These are phyloP conservation scores for Pachysandra terminalis DNA, from an alignment of 164 flowering plant species.

Conservation along the genomic window DNA sequence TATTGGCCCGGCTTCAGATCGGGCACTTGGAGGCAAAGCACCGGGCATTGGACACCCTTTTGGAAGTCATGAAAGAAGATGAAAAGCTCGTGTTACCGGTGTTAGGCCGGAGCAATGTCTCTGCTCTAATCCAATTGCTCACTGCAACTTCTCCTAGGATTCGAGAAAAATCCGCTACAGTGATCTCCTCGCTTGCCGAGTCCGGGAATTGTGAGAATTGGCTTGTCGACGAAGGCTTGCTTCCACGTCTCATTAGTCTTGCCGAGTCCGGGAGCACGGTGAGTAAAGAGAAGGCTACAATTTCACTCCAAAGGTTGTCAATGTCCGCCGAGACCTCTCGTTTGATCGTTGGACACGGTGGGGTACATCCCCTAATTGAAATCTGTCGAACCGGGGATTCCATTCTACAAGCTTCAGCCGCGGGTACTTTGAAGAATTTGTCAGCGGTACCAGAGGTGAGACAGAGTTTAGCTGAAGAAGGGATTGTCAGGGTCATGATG, in stretches of 20 bases:
- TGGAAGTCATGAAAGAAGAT: constrained; percentile 77
- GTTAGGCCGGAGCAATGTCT: constrained; percentile 65
- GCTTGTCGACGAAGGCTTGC: constrained; percentile 85
- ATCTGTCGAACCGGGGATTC: constrained; percentile 69
- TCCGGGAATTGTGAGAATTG: constrained; percentile 74
- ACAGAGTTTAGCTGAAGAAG: constrained; percentile 71
- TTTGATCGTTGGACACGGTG: constrained; percentile 83
- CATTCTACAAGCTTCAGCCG: constrained; percentile 75
- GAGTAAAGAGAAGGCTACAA: constrained; percentile 74
- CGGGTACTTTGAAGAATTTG: constrained; percentile 70
- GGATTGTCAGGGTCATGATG: constrained; percentile 65
- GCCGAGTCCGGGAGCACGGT: constrained; percentile 71
- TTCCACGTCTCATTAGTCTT: constrained; percentile 84
- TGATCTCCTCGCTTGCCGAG: constrained; percentile 76
- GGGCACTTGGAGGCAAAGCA: constrained; percentile 87
- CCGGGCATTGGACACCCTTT: constrained; percentile 66
- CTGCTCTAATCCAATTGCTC: constrained; percentile 75
- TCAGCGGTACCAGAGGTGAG: constrained; percentile 82
- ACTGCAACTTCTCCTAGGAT: constrained; percentile 79
- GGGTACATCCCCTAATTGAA: constrained; percentile 70
- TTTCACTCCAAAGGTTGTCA: constrained; percentile 81
- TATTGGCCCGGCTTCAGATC: constrained; percentile 92
- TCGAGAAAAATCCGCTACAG: constrained; percentile 66
- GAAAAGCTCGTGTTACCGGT: constrained; percentile 63
- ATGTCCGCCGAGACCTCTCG: constrained; percentile 68